Conservation (phyloP, 2,329 filamentous ascomycete genomes). For the Achaetomium macrosporum region DNA sequence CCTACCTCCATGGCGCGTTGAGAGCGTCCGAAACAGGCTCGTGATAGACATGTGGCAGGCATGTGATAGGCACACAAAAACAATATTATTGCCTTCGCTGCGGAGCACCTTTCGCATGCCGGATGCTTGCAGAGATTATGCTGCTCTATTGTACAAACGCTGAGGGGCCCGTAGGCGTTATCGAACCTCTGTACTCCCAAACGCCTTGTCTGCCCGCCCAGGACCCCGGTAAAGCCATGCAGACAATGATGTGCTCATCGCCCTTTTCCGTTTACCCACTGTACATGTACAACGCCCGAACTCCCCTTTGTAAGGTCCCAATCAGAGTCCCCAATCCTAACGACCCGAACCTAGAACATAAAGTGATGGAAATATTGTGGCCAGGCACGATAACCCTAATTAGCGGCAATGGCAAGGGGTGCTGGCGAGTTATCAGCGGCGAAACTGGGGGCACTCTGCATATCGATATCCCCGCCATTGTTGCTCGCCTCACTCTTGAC, state of each 20-base stretch:
- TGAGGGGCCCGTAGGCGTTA: not conserved
- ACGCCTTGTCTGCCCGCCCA: constrained; percentile 6
- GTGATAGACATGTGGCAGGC: no score
- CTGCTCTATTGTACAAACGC: constrained; percentile 6
- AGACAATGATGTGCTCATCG: not conserved
- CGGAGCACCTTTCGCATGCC: not conserved
- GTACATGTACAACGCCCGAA: constrained; percentile 6
- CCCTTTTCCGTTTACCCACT: not conserved
- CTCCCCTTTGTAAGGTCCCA: not conserved
- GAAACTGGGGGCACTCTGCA: constrained; percentile 46
- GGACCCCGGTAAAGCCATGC: not conserved
- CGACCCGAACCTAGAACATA: not conserved
- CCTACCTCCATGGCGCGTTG: no score
- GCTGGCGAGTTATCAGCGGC: constrained; percentile 48
- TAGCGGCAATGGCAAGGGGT: constrained; percentile 17
- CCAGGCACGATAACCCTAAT: constrained; percentile 1
- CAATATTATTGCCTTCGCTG: not conserved
- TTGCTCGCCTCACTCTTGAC: constrained; percentile 44
- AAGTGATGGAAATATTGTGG: not conserved
- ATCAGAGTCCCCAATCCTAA: not conserved
- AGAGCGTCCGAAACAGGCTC: no score
- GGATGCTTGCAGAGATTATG: constrained; percentile 1
- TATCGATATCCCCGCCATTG: constrained; percentile 46
- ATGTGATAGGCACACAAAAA: not conserved
- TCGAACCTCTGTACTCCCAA: constrained; percentile 2